phyloP scores from a whole-genome alignment of 2,329 filamentous ascomycete species.

The Acrocalymma vagum region DNA sequence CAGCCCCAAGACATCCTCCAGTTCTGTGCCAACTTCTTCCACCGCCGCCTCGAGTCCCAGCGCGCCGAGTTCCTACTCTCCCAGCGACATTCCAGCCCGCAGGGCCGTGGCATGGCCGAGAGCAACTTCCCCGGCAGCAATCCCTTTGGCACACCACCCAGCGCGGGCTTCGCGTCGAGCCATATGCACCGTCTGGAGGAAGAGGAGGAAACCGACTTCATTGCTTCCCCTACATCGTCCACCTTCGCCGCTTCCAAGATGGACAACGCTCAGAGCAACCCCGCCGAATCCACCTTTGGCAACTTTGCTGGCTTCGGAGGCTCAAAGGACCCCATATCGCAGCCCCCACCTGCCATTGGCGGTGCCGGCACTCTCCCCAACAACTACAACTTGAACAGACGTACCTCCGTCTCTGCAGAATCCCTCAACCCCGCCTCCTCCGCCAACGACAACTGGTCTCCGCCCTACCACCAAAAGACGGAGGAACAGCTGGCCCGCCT shows the following conservation, averaged over 20 bases:
- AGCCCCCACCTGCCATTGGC: conserved; percentile 53
- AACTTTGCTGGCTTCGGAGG: conserved; percentile 47
- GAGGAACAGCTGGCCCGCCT: conserved; percentile 81
- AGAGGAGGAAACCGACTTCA: conserved; percentile 81
- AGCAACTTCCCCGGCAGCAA: conserved; percentile 81
- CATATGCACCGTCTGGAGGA: conserved; percentile 74
- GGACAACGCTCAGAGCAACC: conserved; percentile 48
- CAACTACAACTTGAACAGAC: conserved; percentile 92
- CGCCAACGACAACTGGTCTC: conserved; percentile 86
- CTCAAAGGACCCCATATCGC: conserved; percentile 46
- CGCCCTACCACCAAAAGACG: conserved; percentile 85
- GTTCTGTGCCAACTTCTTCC: conserved; percentile 75
- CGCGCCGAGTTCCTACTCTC: conserved; percentile 64
- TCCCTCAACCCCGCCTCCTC: conserved; percentile 89
- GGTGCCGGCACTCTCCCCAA: conserved; percentile 79
- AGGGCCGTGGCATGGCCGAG: conserved; percentile 70
- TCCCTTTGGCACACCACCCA: conserved; percentile 69
- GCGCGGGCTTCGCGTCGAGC: conserved; percentile 54
- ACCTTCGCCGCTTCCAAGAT: conserved; percentile 54
- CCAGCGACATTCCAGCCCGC: conserved; percentile 55
- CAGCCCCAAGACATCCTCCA: conserved; percentile 72
- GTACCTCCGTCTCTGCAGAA: conserved; percentile 96
- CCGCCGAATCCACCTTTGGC: conserved; percentile 52
- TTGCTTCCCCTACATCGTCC: conserved; percentile 74
- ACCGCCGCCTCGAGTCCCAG: conserved; percentile 71